A percentile compares a stretch with the other conserved stretches of the same genome.
Conservation (phyloP, 805 yeast species). For the Saccharomycopsis oosterbeekiorum region DNA sequence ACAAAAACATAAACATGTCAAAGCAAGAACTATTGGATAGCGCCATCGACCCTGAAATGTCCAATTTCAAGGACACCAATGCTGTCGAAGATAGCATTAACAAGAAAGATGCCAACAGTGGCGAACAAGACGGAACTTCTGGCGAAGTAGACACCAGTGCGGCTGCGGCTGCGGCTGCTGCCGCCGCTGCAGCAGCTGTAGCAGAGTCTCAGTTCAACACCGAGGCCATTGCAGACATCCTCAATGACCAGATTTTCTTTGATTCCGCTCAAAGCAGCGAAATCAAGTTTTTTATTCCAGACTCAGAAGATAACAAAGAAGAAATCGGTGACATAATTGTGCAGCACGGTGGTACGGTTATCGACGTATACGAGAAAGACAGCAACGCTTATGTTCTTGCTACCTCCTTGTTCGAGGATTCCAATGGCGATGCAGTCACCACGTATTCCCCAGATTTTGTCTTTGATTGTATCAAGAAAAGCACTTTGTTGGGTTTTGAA, state of each 20-base stretch:
- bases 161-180: not conserved
- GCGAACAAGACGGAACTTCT: too few relatives aligned
- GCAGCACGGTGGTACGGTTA: slow-evolving; percentile 19
- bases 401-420: not conserved
- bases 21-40: not conserved
- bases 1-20: not conserved
- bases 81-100: too few relatives aligned
- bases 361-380: not conserved
- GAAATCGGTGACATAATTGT: slow-evolving; percentile 11
- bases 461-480: slow-evolving; percentile 14
- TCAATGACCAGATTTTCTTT: not conserved
- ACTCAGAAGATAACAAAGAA: slow-evolving; percentile 9
- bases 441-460: slow-evolving; percentile 12
- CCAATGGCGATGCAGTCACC: not conserved
- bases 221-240: not conserved
- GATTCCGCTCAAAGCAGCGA: slow-evolving; percentile 1
- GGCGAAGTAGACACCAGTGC: not conserved
- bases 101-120: not conserved
- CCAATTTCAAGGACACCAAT: not conserved
- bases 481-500: slow-evolving; percentile 7
- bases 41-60: not conserved
- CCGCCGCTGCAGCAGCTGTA: not conserved
- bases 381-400: slow-evolving; percentile 7
- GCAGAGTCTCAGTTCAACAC: not conserved
- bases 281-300: slow-evolving; percentile 9